These are phyloP conservation scores for Pythium vanterpoolii DNA, from an alignment of 352 stramenopile species.

Conservation along the genomic window DNA sequence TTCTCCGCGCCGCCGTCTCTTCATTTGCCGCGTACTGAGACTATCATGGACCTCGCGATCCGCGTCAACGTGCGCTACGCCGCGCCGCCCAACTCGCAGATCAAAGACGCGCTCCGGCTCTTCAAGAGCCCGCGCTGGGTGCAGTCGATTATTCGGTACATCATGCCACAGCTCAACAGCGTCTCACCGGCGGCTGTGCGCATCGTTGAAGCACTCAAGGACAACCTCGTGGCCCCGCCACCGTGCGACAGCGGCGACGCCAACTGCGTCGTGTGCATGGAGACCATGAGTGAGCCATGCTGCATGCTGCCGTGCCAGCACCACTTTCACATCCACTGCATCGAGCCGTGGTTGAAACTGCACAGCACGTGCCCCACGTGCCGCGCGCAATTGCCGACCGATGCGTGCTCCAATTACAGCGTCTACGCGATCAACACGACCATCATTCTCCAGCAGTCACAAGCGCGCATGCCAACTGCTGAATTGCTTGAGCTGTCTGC, in stretches of 20 bases:
- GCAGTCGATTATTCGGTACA: slow-evolving; percentile 89
- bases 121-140: slow-evolving; percentile 90
- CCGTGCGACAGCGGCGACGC: slow-evolving; percentile 4
- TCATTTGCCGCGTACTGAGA: not conserved
- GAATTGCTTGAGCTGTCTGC: slow-evolving; percentile 79
- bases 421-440: slow-evolving; percentile 90
- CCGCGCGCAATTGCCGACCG: slow-evolving; percentile 73
- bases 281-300: slow-evolving; percentile 48
- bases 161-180: slow-evolving; percentile 85
- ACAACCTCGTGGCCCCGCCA: slow-evolving; percentile 25
- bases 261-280: slow-evolving; percentile 85
- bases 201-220: slow-evolving; percentile 61
- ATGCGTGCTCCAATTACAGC: slow-evolving; percentile 84
- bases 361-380: slow-evolving; percentile 85
- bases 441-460: slow-evolving; percentile 84
- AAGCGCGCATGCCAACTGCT: slow-evolving; percentile 67
- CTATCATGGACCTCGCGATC: slow-evolving; percentile 79
- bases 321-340: slow-evolving; percentile 76
- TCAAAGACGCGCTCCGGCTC: slow-evolving; percentile 81
- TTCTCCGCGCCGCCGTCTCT: not conserved
- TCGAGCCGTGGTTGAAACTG: slow-evolving; percentile 86
- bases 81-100: slow-evolving; percentile 79
- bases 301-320: slow-evolving; percentile 73
- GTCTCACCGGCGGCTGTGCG: slow-evolving; percentile 67
- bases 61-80: slow-evolving; percentile 87